These are phyloP conservation scores for Pestalotiopsis fici DNA, from an alignment of 2,329 filamentous ascomycete species.

Conservation along the genomic window DNA sequence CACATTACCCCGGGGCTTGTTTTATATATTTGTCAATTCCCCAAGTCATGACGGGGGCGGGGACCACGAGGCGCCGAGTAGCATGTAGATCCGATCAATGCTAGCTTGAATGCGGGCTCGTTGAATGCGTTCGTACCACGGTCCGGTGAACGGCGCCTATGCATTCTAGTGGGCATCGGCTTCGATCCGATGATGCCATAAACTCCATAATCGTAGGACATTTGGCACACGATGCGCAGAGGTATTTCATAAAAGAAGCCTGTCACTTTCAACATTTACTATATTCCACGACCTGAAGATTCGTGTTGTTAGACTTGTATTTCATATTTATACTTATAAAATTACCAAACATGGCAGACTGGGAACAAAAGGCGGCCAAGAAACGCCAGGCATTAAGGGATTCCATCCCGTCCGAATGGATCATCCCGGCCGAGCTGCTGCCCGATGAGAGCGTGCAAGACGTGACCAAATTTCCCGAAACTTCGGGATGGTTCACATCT, in stretches of 20 bases:
- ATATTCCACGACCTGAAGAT: no score
- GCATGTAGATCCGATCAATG: not conserved
- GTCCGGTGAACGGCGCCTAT: not conserved
- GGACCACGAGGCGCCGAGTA: not conserved
- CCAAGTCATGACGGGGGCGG: not conserved
- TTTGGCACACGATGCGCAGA: not conserved
- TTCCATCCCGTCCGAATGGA: constrained; percentile 60
- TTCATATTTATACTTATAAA: not conserved
- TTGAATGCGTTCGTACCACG: not conserved
- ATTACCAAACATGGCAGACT: constrained; percentile 19
- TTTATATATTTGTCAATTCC: not conserved
- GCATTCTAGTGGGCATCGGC: not conserved
- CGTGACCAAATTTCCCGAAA: constrained; percentile 55
- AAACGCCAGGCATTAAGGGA: constrained; percentile 42
- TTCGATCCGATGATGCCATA: not conserved
- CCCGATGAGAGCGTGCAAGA: constrained; percentile 56
- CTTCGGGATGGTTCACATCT: constrained; percentile 60
- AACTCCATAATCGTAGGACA: not conserved
- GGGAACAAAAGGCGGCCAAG: constrained; percentile 42
- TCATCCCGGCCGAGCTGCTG: constrained; percentile 51
- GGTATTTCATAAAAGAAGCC: not conserved
- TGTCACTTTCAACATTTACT: not conserved
- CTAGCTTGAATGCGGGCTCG: not conserved
- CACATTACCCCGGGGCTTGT: not conserved
- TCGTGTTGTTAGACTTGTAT: not conserved